Conservation (phyloP, 2,329 filamentous ascomycete genomes). For the Fusarium foetens region DNA sequence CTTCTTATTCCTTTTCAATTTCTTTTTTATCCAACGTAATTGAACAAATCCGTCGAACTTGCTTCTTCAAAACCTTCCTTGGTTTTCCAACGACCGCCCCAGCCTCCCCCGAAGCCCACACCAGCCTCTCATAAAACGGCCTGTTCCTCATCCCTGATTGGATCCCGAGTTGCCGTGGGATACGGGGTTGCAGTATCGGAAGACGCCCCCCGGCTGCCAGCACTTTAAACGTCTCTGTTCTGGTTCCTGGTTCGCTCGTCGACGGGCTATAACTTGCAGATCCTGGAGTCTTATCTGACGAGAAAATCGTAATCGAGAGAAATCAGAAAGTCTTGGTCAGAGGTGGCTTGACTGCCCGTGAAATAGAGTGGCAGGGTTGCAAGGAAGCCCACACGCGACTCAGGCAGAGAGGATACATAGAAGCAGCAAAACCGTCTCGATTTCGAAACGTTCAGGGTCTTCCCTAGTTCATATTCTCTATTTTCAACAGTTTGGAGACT, state of each 20-base stretch:
- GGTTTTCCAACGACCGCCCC: constrained; percentile 1
- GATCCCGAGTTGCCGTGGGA: constrained; percentile 27
- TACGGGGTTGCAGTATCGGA: constrained; percentile 26
- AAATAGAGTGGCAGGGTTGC: constrained; percentile 34
- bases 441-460: constrained; percentile 14
- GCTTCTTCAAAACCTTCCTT: constrained; percentile 6
- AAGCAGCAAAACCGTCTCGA: constrained; percentile 18
- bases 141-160: constrained; percentile 10
- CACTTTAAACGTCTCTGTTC: constrained; percentile 29
- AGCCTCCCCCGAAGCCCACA: constrained; percentile 6
- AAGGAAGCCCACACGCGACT: neutral
- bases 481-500: neutral
- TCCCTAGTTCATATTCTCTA: constrained; percentile 3
- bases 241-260: constrained; percentile 26
- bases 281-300: constrained; percentile 22
- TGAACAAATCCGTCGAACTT: neutral
- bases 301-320: neutral
- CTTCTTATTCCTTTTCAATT: neutral
- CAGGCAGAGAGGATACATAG: constrained; percentile 11
- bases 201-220: constrained; percentile 31
- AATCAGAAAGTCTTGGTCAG: neutral
- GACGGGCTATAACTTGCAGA: constrained; percentile 13
- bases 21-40: neutral
- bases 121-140: constrained; percentile 28
- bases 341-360: neutral